phyloP scores from a whole-genome alignment of 345 rosid species.

The Eucalyptus decipiens region DNA sequence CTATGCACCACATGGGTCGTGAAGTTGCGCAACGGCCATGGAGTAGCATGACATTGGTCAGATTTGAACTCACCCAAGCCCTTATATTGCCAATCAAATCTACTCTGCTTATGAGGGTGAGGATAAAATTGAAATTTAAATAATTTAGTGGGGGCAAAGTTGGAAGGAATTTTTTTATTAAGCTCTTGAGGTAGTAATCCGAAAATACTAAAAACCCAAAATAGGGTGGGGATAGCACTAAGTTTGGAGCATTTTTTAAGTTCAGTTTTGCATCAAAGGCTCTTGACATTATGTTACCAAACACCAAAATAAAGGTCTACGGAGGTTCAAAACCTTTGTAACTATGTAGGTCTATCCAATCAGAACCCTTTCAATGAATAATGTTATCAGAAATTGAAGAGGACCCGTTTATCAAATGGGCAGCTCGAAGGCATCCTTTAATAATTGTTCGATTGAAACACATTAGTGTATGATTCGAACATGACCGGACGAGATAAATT shows the following conservation, averaged over 20 bases:
- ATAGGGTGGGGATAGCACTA: not conserved
- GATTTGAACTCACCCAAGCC: not conserved
- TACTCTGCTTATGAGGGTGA: not conserved
- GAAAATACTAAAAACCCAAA: not conserved
- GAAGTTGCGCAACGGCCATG: constrained; percentile 18
- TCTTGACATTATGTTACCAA: not conserved
- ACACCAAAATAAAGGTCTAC: not conserved
- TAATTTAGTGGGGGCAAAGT: not conserved
- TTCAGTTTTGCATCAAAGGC: not conserved
- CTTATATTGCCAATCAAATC: not conserved
- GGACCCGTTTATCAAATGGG: not conserved
- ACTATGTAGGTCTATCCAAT: not conserved
- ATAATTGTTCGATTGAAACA: not conserved
- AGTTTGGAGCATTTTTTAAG: not conserved
- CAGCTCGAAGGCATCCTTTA: not conserved
- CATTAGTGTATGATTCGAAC: no score
- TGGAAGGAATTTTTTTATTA: not conserved
- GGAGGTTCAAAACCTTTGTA: not conserved
- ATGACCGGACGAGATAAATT: no score
- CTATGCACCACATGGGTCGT: constrained; percentile 56
- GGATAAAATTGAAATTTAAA: not conserved
- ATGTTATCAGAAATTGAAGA: not conserved
- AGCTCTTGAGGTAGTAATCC: not conserved
- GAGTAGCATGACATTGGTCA: not conserved
- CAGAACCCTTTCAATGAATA: not conserved